Evolutionary conservation across 163 green algal species (phyloP).

Genomic region (Prototheca wickerhamii): DNA sequence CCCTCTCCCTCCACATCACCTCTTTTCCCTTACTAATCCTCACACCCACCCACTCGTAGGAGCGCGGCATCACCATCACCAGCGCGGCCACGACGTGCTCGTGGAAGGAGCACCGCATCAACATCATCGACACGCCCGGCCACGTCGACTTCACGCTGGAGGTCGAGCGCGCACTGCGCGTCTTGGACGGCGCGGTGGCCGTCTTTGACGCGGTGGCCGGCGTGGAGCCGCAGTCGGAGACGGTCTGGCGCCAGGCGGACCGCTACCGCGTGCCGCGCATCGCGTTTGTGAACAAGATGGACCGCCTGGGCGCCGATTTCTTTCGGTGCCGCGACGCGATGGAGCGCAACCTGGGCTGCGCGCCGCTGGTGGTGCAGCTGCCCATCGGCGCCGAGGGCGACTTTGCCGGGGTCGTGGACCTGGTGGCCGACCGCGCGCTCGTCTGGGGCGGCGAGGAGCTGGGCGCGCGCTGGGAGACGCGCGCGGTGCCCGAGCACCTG

Average conservation of each 20-base stretch:
- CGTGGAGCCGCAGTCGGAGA: conserved; percentile 98
- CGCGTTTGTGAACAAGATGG: conserved; percentile 99
- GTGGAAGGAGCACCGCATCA: conserved; percentile 94
- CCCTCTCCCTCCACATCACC: too few species aligned
- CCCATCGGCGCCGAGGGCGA: conserved; percentile 63
- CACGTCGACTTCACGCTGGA: conserved; percentile 95
- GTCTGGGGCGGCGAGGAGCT: conserved; percentile 86
- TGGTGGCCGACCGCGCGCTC: conserved; percentile 93
- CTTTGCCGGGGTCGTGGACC: conserved; percentile 75
- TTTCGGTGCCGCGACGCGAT: conserved; percentile 61
- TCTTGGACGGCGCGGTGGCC: conserved; percentile 93
- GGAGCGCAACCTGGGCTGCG: conserved; percentile 72
- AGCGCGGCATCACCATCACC: conserved; percentile 99
- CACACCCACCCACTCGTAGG: conserved; percentile 37
- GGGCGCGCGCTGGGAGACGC: conserved; percentile 75
- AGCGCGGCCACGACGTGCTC: conserved; percentile 92
- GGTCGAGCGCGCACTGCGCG: conserved; percentile 95
- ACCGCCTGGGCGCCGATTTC: conserved; percentile 97
- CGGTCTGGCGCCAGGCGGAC: conserved; percentile 92
- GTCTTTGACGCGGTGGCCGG: conserved; percentile 94
- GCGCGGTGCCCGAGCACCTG: conserved; percentile 76
- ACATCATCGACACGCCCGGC: conserved; percentile 99
- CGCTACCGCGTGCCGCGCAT: conserved; percentile 80
- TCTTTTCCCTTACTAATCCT: not conserved
- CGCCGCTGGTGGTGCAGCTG: conserved; percentile 77